Evolutionary conservation across 345 rosid genomes (phyloP).

Genomic region (Limnanthes douglasii): DNA sequence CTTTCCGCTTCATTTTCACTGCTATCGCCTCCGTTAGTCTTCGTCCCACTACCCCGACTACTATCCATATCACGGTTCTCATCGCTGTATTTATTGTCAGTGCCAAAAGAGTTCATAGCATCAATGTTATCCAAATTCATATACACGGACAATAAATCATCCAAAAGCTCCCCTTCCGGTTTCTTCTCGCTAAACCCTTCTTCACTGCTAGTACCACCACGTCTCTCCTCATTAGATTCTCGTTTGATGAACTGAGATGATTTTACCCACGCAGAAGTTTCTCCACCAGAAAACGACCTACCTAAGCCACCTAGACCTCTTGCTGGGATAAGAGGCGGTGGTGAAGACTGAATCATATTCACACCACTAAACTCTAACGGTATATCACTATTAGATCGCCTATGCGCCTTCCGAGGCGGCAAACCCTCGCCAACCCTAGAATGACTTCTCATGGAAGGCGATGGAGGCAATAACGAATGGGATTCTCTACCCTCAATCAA

Average conservation of each 20-base stretch:
- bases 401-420: conserved; percentile 74
- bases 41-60: conserved; percentile 82
- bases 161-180: conserved; percentile 67
- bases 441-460: conserved; percentile 39
- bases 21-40: conserved; percentile 69
- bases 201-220: conserved; percentile 18
- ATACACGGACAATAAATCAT: conserved; percentile 84
- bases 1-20: conserved; percentile 92
- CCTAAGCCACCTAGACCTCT: conserved; percentile 34
- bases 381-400: conserved; percentile 87
- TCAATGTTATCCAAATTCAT: conserved; percentile 93
- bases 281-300: conserved; percentile 31
- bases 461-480: conserved; percentile 42
- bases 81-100: conserved; percentile 44
- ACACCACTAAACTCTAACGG: conserved; percentile 39
- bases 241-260: conserved; percentile 32
- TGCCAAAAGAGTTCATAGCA: conserved; percentile 58
- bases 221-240: conserved; percentile 40
- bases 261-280: conserved; percentile 15
- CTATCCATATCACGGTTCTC: conserved; percentile 79
- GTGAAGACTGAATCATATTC: conserved; percentile 30
- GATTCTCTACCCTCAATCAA: conserved; percentile 59
- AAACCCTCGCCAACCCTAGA: conserved; percentile 40
- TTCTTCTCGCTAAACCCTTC: conserved; percentile 72
- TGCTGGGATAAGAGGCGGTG: conserved; percentile 27